These are phyloP conservation scores for Pseudogymnoascus sp. DNA, from an alignment of 2,329 filamentous ascomycete species.

Conservation along the genomic window DNA sequence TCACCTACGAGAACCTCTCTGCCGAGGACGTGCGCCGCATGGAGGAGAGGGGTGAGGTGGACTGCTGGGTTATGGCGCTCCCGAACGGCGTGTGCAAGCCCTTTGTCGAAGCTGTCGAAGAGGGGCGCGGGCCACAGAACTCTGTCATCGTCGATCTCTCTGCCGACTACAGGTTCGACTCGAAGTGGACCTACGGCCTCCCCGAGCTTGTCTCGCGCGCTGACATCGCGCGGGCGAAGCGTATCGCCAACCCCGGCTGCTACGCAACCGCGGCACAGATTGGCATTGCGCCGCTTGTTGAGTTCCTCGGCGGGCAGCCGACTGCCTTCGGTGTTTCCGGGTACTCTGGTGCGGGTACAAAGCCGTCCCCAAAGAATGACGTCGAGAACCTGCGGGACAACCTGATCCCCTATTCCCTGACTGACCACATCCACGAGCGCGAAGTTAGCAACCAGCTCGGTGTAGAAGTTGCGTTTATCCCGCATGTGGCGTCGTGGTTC, in stretches of 20 bases:
- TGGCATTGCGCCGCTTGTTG: conserved; percentile 73
- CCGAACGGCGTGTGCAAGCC: conserved; percentile 93
- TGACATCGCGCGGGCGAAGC: conserved; percentile 66
- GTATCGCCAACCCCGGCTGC: conserved; percentile 89
- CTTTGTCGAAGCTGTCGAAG: conserved; percentile 79
- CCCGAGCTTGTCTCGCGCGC: conserved; percentile 74
- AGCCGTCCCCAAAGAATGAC: conserved; percentile 90
- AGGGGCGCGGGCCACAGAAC: conserved; percentile 49
- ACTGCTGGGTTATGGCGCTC: conserved; percentile 96
- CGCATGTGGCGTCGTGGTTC: conserved; percentile 96
- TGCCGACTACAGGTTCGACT: conserved; percentile 91
- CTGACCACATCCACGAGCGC: conserved; percentile 88
- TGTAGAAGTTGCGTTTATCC: conserved; percentile 70
- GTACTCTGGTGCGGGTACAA: conserved; percentile 91
- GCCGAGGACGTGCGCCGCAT: conserved; percentile 80
- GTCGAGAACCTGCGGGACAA: conserved; percentile 75
- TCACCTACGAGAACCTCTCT: conserved; percentile 84
- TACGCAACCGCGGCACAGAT: conserved; percentile 91
- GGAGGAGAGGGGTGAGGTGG: conserved; percentile 74
- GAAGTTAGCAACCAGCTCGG: conserved; percentile 79
- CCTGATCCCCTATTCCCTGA: conserved; percentile 82
- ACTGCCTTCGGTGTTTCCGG: conserved; percentile 86
- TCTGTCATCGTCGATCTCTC: conserved; percentile 87
- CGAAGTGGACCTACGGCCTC: conserved; percentile 79
- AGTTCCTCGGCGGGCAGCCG: conserved; percentile 66